These are phyloP conservation scores for Dipteronia dyeriana DNA, from an alignment of 345 rosid species.

Conservation along the genomic window DNA sequence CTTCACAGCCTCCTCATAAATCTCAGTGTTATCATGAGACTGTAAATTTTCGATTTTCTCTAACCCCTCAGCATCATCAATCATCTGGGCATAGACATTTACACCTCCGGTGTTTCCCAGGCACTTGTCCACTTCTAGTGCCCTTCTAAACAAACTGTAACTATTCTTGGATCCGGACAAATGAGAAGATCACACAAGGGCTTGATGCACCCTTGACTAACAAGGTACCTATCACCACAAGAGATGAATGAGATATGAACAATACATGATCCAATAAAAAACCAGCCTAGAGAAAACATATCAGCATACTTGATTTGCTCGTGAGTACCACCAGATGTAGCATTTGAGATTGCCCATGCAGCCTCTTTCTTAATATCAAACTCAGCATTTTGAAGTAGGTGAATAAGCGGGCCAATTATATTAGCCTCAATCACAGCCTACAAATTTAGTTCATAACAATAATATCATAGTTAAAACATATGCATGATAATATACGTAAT, in stretches of 20 bases:
- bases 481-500: neutral
- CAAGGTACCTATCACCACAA: constrained; percentile 35
- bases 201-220: constrained; percentile 55
- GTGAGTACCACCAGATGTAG: constrained; percentile 61
- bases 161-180: constrained; percentile 64
- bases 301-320: constrained; percentile 54
- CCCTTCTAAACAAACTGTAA: constrained; percentile 58
- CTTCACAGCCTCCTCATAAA: constrained; percentile 62
- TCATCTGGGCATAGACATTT: constrained; percentile 56
- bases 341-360: constrained; percentile 71
- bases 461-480: neutral
- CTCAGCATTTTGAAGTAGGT: constrained; percentile 58
- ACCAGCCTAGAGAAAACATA: neutral
- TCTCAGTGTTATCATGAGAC: constrained; percentile 60
- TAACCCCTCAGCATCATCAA: constrained; percentile 61
- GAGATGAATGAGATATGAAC: neutral
- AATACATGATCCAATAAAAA: neutral
- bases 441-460: constrained; percentile 10
- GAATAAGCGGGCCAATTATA: constrained; percentile 44
- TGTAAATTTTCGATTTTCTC: constrained; percentile 64
- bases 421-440: constrained; percentile 55
- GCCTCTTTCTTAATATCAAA: constrained; percentile 70
- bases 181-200: constrained; percentile 60
- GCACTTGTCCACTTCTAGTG: constrained; percentile 50
- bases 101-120: constrained; percentile 38